Evolutionary conservation across 257 asterid species (phyloP).

Genomic region (Forsythia suspensa): DNA sequence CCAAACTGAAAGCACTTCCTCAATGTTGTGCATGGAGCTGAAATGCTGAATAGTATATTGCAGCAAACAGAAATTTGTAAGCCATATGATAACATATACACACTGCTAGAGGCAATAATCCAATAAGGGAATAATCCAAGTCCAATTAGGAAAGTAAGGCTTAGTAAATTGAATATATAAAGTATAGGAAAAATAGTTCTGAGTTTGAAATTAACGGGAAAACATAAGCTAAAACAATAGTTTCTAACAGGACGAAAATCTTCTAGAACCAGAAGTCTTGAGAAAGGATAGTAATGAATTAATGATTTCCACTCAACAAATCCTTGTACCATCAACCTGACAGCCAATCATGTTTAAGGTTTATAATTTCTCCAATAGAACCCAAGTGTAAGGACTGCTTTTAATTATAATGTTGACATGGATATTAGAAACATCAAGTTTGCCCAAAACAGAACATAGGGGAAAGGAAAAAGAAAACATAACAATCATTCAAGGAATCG

Average conservation of each 20-base stretch:
- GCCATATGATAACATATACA: no score
- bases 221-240: background rate
- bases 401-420: constrained; percentile 4
- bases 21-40: background rate
- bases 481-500: background rate
- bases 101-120: background rate
- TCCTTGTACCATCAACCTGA: background rate
- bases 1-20: background rate
- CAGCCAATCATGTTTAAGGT: background rate
- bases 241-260: background rate
- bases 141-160: no score
- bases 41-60: no score
- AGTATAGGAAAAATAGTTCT: background rate
- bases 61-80: no score
- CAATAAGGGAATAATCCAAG: no score
- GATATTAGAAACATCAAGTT: background rate
- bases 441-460: background rate
- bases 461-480: background rate
- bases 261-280: background rate
- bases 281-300: background rate
- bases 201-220: background rate
- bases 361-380: constrained; percentile 32
- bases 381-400: background rate
- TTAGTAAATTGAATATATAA: no score
- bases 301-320: background rate